Evolutionary conservation across 306 rosid genomes (phyloP), one percentile per base, ranked within the genome.

Genomic region (Cicer pinnatifidum): DNA sequence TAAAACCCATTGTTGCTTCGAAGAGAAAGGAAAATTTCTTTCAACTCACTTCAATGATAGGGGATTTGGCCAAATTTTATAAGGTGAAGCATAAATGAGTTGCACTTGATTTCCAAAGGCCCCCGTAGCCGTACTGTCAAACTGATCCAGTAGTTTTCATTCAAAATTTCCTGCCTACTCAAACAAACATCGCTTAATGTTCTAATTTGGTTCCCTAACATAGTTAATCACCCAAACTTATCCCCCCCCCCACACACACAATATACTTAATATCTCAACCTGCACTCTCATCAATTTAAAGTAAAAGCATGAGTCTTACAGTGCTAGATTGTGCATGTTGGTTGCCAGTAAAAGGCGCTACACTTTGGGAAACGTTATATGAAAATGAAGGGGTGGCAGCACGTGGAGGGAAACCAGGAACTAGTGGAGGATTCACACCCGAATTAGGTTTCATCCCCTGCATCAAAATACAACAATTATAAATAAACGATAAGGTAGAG

Each of bases 361-460:
- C 80, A 68, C 76, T 64, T 4, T 72, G 87, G 9, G 90, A 53
- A 81, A 75, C 9, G 71, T 83, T 89, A 48, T 83, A 85, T 0
- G 85, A 86, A 77, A 86, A 89, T 1, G 89, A 73, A 57, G 86
- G 86, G 10, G 67, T 54, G 8, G 67, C 45, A 7, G 81, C 67
- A 45, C 73, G 81, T 16, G 90, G 78, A 10, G 83, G 37, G 62
- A 57, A 17, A 48, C 77, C 86, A 58, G 81, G 86, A 62, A 82
- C 80, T 12, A 75, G 85, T 63, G 84, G 84, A 54, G 60, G 61
- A 10, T 56, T 56, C 2, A 68, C 68, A 73, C 11, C 75, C 79
- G 72, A 68, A 75, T 84, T 80, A 3, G 77, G 69, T 5, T 60
- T 79, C n/a, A 78, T 56, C 7, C 3, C 86, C 93, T 86, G 57